Base-by-base conservation (phyloP, 176 grass and related monocot species). In the Aegilops umbellulata region DNA sequence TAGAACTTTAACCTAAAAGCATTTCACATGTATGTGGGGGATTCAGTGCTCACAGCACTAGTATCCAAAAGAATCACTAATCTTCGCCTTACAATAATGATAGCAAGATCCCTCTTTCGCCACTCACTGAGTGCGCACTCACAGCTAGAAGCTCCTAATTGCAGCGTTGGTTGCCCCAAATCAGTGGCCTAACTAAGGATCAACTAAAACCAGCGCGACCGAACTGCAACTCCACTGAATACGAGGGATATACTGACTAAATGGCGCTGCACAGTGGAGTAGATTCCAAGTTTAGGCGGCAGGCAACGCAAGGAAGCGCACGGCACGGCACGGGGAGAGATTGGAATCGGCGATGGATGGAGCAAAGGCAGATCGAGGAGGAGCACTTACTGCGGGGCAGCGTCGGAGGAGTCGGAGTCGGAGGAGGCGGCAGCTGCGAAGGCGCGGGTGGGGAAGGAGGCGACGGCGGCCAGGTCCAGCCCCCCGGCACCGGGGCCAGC, bases 381-480 rank as follows among this genome's bases (percentile, higher is more conserved):
- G n/a, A 13, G 49, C 1, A 42, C 89, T 84, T 82, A 90, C 88
- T 82, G 88, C 2, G 83, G 22, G 3, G 65, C 78, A 62, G 61
- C 77, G 78, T 44, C 77, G 7, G 32, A 71, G 7, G 60, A 7
- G 76, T 9, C 12, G 8, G 42, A n/a, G 31, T 5, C 15, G n/a
- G 7, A 74, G 68, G 26, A 9, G 62, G 19, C 6, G 17, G 22
- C 9, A 1, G 11, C 7, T 41, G 74, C 51, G 88, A 62, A 90
- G 70, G 78, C 15, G 83, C 62, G 35, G 70, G 83, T 82, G 62
- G 88, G 88, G 69, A 90, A 77, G 15, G 83, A 70, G 22, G 77
- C 83, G 69, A 89, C 83, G 35, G 49, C 36, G 69, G 77, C 83
- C 15, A 78, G 88, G 41, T 85, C 77, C 26, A 89, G 69, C 0